Evolutionary conservation across 192 early-diverging fungal genomes (phyloP).

Genomic region (Coemansia sp.): DNA sequence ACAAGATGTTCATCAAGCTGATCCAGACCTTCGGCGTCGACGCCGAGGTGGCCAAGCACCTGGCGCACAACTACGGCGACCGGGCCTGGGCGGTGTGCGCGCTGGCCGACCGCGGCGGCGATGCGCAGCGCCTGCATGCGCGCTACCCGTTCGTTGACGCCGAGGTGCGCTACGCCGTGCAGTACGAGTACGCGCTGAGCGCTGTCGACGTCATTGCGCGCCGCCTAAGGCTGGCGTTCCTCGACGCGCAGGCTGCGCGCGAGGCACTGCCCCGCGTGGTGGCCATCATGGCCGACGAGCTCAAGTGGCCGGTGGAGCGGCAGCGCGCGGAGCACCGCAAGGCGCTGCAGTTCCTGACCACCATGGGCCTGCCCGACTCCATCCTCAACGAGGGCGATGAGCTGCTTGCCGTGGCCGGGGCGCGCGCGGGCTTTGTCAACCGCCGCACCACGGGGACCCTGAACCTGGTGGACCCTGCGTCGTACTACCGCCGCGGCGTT

Average conservation of each 20-base stretch:
- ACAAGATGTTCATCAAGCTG: slow-evolving; percentile 94
- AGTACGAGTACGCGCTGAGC: slow-evolving; percentile 90
- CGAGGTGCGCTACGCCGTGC: slow-evolving; percentile 89
- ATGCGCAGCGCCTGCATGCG: slow-evolving; percentile 69
- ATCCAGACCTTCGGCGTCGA: slow-evolving; percentile 97
- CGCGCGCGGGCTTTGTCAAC: slow-evolving; percentile 24
- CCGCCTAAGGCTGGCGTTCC: slow-evolving; percentile 88
- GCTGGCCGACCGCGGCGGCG: slow-evolving; percentile 70
- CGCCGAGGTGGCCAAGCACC: slow-evolving; percentile 85
- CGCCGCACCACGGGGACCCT: slow-evolving; percentile 26
- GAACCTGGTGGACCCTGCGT: slow-evolving; percentile 48
- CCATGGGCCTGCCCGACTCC: slow-evolving; percentile 86
- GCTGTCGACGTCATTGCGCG: slow-evolving; percentile 93
- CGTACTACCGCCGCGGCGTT: slow-evolving; percentile 53
- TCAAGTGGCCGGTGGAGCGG: slow-evolving; percentile 71
- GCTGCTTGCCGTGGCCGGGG: slow-evolving; percentile 6
- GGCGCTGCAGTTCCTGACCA: slow-evolving; percentile 74
- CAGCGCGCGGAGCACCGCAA: slow-evolving; percentile 69
- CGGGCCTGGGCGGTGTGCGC: slow-evolving; percentile 92
- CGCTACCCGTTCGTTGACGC: slow-evolving; percentile 93
- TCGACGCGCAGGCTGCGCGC: slow-evolving; percentile 88
- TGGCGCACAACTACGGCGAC: slow-evolving; percentile 91
- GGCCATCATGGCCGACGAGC: slow-evolving; percentile 90
- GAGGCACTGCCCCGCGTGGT: slow-evolving; percentile 85
- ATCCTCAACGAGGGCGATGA: slow-evolving; percentile 27